Evolutionary conservation across 1,284 basidiomycete species (phyloP).

Genomic region (Inonotus obliquus): DNA sequence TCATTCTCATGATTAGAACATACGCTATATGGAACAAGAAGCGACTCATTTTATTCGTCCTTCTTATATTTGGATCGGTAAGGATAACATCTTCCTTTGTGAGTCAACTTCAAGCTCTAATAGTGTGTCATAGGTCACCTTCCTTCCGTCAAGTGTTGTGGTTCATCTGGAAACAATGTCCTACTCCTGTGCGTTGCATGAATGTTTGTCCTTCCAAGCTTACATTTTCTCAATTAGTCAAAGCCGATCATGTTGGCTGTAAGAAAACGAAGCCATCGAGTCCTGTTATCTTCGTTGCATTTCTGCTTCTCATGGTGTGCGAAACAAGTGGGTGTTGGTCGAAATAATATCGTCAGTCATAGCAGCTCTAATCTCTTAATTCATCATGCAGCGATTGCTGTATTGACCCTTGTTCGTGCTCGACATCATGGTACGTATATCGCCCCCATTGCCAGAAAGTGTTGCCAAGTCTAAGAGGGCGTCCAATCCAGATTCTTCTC

Average conservation of each 20-base stretch:
- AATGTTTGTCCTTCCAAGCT: not conserved
- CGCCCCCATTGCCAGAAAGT: not conserved
- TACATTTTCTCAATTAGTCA: not conserved
- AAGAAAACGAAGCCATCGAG: slow-evolving; percentile 22
- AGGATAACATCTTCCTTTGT: not conserved
- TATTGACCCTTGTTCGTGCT: slow-evolving; percentile 35
- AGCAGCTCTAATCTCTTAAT: not conserved
- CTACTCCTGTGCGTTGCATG: slow-evolving; percentile 29
- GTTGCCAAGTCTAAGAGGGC: no score
- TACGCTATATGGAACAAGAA: slow-evolving; percentile 11
- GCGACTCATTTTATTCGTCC: slow-evolving; percentile 3
- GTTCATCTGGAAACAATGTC: slow-evolving; percentile 32
- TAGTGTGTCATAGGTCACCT: slow-evolving; percentile 33
- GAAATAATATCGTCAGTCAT: no score
- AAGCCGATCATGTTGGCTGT: not conserved
- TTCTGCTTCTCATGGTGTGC: slow-evolving; percentile 34
- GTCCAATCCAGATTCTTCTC: slow-evolving; percentile 25
- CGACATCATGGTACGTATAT: slow-evolving; percentile 33
- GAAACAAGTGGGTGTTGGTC: slow-evolving; percentile 35
- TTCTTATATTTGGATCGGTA: slow-evolving; percentile 6
- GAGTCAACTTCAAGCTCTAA: slow-evolving; percentile 22
- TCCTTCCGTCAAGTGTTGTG: slow-evolving; percentile 31
- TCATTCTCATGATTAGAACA: slow-evolving; percentile 15
- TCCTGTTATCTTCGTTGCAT: slow-evolving; percentile 35
- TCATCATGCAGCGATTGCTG: slow-evolving; percentile 30